Percentiles rank a stretch among this genome's conserved stretches.
phyloP scores from a whole-genome alignment of 495 filamentous ascomycete species.

The Lasiosphaeris hirsuta region DNA sequence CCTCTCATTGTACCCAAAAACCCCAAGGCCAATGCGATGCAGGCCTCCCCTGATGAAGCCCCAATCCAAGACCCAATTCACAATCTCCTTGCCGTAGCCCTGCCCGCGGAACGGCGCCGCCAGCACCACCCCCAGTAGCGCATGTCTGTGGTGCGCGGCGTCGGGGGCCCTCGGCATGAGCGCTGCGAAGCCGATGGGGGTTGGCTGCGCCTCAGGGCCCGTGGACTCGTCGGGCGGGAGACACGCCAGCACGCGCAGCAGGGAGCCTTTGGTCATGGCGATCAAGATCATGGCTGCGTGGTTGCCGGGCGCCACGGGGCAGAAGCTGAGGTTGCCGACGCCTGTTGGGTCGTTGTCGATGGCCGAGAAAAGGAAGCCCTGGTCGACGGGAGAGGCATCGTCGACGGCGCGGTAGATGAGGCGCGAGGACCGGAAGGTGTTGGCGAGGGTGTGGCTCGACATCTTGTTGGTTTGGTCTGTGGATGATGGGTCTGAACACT shows the following conservation, averaged over 20 bases:
- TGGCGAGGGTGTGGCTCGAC: background rate
- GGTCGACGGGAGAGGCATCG: slow-evolving; percentile 26
- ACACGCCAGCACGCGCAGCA: slow-evolving; percentile 42
- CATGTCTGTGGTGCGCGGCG: slow-evolving; percentile 39
- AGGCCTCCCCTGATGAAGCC: slow-evolving; percentile 44
- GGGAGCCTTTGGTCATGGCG: slow-evolving; percentile 27
- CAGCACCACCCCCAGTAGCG: slow-evolving; percentile 42
- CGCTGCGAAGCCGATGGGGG: slow-evolving; percentile 25
- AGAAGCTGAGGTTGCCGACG: slow-evolving; percentile 22
- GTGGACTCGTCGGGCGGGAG: slow-evolving; percentile 19
- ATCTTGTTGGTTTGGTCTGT: background rate
- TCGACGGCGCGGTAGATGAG: slow-evolving; percentile 38
- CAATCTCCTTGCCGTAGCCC: slow-evolving; percentile 55
- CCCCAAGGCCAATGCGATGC: slow-evolving; percentile 43
- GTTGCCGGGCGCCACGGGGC: slow-evolving; percentile 24
- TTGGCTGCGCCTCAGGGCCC: background rate
- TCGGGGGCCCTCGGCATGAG: slow-evolving; percentile 22
- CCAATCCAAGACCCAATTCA: slow-evolving; percentile 50
- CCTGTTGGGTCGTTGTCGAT: slow-evolving; percentile 26
- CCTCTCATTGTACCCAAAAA: slow-evolving; percentile 42
- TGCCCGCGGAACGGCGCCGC: slow-evolving; percentile 35
- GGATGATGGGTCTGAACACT: no score
- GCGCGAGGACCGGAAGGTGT: slow-evolving; percentile 30
- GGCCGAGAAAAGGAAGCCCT: slow-evolving; percentile 24
- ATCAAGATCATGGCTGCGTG: slow-evolving; percentile 11